Evolutionary conservation across 441 rosid genomes (phyloP).

Genomic region (Breynia disticha): DNA sequence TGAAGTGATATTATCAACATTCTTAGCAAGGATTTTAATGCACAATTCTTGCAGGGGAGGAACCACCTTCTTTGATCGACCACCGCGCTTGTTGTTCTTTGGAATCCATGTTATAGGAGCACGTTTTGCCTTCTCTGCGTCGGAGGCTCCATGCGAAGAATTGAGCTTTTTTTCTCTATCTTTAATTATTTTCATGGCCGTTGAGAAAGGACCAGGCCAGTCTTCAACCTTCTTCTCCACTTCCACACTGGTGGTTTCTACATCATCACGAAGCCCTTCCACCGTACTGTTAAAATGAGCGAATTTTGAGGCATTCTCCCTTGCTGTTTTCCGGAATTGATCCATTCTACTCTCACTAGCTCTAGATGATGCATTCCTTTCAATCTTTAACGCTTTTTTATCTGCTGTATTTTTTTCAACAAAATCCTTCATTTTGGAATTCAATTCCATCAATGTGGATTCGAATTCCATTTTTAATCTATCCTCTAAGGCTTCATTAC

Average conservation of each 20-base stretch:
- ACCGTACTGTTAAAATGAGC: conserved; percentile 50
- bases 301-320: conserved; percentile 55
- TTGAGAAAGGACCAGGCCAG: conserved; percentile 98
- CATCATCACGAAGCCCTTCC: conserved; percentile 22
- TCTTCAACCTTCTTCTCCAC: conserved; percentile 45
- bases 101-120: conserved; percentile 55
- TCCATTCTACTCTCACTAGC: conserved; percentile 24
- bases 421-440: not conserved
- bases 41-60: conserved; percentile 61
- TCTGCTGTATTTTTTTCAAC: conserved; percentile 11
- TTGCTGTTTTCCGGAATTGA: conserved; percentile 50
- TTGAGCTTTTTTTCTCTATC: conserved; percentile 41
- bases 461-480: not conserved
- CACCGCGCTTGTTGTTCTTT: conserved; percentile 17
- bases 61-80: conserved; percentile 15
- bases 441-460: not conserved
- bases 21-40: conserved; percentile 44
- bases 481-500: conserved; percentile 3
- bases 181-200: conserved; percentile 84
- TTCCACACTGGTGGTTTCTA: conserved; percentile 26
- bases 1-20: conserved; percentile 71
- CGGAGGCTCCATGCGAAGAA: conserved; percentile 8
- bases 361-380: not conserved
- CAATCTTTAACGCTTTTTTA: conserved; percentile 10
- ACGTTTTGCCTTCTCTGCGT: conserved; percentile 18